Evolutionary conservation across 352 stramenopile genomes (phyloP), one percentile per base, ranked within the genome.

Genomic region (Thraustotheca clavata): DNA sequence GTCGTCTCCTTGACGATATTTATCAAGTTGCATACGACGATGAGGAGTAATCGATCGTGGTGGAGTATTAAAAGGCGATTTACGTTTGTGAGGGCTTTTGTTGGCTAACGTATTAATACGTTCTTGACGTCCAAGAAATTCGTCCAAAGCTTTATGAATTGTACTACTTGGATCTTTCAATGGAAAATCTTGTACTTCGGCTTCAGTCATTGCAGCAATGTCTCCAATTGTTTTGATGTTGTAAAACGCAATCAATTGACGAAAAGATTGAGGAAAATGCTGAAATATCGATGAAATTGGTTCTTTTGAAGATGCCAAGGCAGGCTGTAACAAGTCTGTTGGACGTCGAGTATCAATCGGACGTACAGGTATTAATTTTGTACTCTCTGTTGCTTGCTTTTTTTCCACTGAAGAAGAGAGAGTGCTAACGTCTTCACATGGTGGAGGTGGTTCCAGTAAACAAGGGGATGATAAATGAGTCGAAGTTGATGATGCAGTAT

Each of bases 151-250:
- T 26, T 75, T 75, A 38, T 68, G 59, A 40, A 89, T 73, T 5
- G 76, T 87, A 11, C 38, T 62, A 3, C 83, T 69, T 6, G 76
- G 73, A 7, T 89, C 77, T 47, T 86, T 86, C 5, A 89, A 67
- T 1, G 74, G 79, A 35, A 91, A 79, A 22, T 73, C 75, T 38
- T 72, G 74, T 26, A 91, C 73, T 59, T 80, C 76, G 36, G 77
- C 69, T 12, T 76, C 38, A 0, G 69, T 50, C 61, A 83, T 76
- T 0, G 72, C 65, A 49, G 76, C 85, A 52, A 89, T 57, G 67
- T 91, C 76, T 24, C 83, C 79, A 29, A 91, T 74, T 0, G 80
- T 89, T 33, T 79, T 76, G 49, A 91, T 75, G 49, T 87, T 84
- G 71, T 83, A 80, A 11, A 83, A 85, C 20, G 71, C 73, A 31